These are phyloP conservation scores for Xanthoconium separans DNA, from an alignment of 1,284 basidiomycete species.

Conservation along the genomic window DNA sequence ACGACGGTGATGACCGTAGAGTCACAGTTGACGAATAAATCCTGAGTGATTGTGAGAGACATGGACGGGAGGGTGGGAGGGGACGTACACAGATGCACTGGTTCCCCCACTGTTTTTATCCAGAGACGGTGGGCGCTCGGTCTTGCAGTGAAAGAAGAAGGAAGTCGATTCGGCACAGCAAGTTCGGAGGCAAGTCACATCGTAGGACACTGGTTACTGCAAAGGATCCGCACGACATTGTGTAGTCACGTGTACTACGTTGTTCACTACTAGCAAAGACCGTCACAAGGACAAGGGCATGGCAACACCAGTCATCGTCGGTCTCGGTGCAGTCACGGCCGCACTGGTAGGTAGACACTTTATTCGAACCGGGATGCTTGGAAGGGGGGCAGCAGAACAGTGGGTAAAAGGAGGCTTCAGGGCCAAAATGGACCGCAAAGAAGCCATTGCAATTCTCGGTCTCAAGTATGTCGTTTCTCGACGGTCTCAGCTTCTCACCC, in stretches of 20 bases:
- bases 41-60: constrained; percentile 27
- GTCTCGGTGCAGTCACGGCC: constrained; percentile 78
- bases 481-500: constrained; percentile 2
- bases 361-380: constrained; percentile 56
- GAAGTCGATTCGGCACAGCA: too few relatives aligned
- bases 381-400: constrained; percentile 70
- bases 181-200: too few relatives aligned
- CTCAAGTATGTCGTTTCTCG: constrained; percentile 65
- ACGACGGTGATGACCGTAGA: constrained; percentile 24
- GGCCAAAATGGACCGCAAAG: constrained; percentile 92
- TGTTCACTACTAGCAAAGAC: too few relatives aligned
- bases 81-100: background rate
- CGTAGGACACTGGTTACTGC: too few relatives aligned
- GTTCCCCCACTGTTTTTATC: background rate
- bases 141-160: too few relatives aligned
- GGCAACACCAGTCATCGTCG: constrained; percentile 76
- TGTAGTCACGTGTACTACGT: too few relatives aligned
- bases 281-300: constrained; percentile 34
- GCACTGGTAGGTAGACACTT: constrained; percentile 76
- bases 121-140: background rate
- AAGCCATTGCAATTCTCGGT: constrained; percentile 91
- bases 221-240: too few relatives aligned
- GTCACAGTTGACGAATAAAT: constrained; percentile 29
- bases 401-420: constrained; percentile 96
- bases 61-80: constrained; percentile 5